Percentiles rank a stretch among this genome's conserved stretches.
phyloP scores from a whole-genome alignment of 1,139 yeast genomes.

The Magnusiomyces ingens region DNA sequence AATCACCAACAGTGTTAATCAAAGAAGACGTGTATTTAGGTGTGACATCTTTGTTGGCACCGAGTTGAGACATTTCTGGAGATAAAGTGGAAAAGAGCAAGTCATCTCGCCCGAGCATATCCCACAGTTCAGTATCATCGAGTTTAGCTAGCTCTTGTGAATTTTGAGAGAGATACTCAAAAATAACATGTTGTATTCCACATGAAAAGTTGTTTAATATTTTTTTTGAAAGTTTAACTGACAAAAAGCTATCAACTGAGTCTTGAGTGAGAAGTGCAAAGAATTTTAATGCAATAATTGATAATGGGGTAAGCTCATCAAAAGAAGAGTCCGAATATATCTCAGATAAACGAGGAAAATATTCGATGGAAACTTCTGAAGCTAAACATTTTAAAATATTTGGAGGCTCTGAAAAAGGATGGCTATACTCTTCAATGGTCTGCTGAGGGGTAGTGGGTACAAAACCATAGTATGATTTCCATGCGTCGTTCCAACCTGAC shows the following conservation, averaged over 20 bases:
- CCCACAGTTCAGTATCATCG: conserved; percentile 37
- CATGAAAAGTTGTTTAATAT: not conserved
- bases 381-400: conserved; percentile 15
- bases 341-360: conserved; percentile 4
- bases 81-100: conserved; percentile 28
- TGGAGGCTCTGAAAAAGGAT: conserved; percentile 23
- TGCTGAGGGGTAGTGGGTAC: not conserved
- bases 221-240: not conserved
- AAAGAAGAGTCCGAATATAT: not conserved
- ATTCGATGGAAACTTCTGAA: not conserved
- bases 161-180: not conserved
- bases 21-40: conserved; percentile 46
- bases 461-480: conserved; percentile 52
- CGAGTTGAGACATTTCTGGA: not conserved
- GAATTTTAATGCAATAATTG: not conserved
- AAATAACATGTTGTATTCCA: conserved; percentile 3
- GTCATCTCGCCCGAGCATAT: conserved; percentile 63
- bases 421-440: conserved; percentile 13
- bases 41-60: conserved; percentile 14
- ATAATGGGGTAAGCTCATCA: not conserved
- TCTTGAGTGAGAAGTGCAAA: not conserved
- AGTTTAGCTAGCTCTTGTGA: not conserved
- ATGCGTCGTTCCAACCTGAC: conserved; percentile 66
- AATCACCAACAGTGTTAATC: conserved; percentile 42
- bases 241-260: not conserved